Evolutionary conservation across 805 yeast genomes (phyloP).

Genomic region (Cyberlindnera veronae): DNA sequence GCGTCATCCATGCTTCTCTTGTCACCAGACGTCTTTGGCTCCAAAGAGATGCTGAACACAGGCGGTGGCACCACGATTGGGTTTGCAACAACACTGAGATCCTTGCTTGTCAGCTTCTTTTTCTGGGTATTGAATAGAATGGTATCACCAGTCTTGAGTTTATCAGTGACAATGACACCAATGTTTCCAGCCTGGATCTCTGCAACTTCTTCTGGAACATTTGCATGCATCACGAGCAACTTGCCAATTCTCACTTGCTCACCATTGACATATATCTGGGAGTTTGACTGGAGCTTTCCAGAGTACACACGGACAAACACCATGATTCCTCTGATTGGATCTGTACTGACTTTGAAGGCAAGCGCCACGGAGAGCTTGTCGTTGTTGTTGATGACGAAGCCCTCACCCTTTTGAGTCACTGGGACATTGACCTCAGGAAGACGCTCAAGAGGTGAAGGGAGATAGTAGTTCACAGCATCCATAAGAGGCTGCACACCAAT

Average conservation of each 20-base stretch:
- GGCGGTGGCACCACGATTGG: constrained; percentile 91
- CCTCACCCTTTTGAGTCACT: constrained; percentile 38
- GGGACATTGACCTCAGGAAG: constrained; percentile 50
- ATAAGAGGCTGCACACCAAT: constrained; percentile 93
- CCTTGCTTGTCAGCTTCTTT: constrained; percentile 47
- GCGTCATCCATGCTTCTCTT: constrained; percentile 69
- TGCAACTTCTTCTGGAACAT: constrained; percentile 69
- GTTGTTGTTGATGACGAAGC: constrained; percentile 52
- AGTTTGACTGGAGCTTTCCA: constrained; percentile 64
- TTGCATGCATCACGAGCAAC: constrained; percentile 83
- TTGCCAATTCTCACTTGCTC: constrained; percentile 63
- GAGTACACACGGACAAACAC: constrained; percentile 86
- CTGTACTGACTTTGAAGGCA: constrained; percentile 89
- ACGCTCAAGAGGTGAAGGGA: constrained; percentile 79
- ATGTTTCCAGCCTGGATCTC: constrained; percentile 73
- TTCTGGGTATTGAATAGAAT: constrained; percentile 58
- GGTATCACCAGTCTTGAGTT: constrained; percentile 88
- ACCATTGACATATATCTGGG: constrained; percentile 66
- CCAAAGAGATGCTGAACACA: constrained; percentile 80
- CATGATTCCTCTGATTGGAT: constrained; percentile 78
- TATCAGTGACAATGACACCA: constrained; percentile 65
- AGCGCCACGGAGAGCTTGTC: constrained; percentile 68
- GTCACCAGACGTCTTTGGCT: constrained; percentile 83
- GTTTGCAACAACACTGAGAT: constrained; percentile 46
- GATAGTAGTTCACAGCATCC: constrained; percentile 72